Evolutionary conservation across 108 stramenopile genomes (phyloP), one percentile per base, ranked within the genome.

Genomic region (Cyclotella choctawhatcheeana): DNA sequence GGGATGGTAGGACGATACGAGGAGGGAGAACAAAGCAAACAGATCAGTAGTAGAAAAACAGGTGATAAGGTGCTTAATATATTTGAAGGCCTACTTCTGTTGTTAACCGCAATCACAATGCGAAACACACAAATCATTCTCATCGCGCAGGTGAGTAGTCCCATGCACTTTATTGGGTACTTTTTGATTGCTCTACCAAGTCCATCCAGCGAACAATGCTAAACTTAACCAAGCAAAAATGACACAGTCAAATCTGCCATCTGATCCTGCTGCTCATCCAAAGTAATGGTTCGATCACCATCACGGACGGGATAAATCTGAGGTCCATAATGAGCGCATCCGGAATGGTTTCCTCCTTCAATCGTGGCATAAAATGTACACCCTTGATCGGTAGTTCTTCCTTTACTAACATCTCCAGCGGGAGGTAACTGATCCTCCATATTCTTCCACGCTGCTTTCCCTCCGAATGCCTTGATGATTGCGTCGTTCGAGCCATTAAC

Each of bases 311-410:
- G 81, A 67, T 71, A 82, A 5, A 50, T 77, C 54, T 77, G 81
- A 26, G 81, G 81, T 21, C 81, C 81, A 32, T 83, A 83, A 13
- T 62, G 34, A 10, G 82, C 82, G 55, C 67, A 83, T 43, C 82
- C 82, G 13, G 77, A 48, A 59, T 83, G 82, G 70, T 83, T 83
- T 7, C 82, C 82, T 21, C 82, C 82, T 18, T 69, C 60, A 32
- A 83, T 53, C 8, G 59, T 82, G 7, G 56, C 35, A 32, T 52
- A 7, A 43, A 44, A 59, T 3, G 67, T 81, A 55, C 48, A 58
- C 3, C 78, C 78, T 62, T 30, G 50, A 21, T 55, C 52, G 24
- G 12, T 14, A n/a, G n/a, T n/a, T n/a, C n/a, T n/a, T 5, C 2
- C 35, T 2, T 2, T 20, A 24, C 22, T 24, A 22, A 2, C 51